A percentile compares a stretch with the other conserved stretches of the same genome.
These are phyloP conservation scores for Vickermania spadyakhi DNA, from an alignment of 208 protist species.

Conservation along the genomic window DNA sequence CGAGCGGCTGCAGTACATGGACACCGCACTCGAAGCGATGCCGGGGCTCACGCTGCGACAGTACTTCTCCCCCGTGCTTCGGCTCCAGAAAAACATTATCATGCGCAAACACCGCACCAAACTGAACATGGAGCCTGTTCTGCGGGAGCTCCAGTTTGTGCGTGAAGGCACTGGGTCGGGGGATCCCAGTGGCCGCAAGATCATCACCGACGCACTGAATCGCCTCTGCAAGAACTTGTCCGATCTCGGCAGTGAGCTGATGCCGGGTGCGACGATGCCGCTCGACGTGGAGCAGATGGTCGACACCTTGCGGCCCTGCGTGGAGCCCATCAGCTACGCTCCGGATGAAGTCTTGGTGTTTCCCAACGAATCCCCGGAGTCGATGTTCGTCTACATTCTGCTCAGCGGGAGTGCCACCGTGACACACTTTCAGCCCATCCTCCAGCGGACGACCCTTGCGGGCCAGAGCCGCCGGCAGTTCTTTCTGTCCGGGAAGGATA, in stretches of 20 bases:
- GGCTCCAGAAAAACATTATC: conserved; percentile 35
- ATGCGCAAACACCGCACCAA: conserved; percentile 22
- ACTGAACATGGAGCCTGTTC: conserved; percentile 12
- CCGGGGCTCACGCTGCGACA: conserved; percentile 49
- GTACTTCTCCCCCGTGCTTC: conserved; percentile 65
- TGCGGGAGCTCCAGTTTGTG: not conserved
- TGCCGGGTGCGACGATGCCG: conserved; percentile 29
- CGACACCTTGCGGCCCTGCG: conserved; percentile 30
- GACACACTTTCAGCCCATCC: conserved; percentile 54
- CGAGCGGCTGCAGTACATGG: conserved; percentile 71
- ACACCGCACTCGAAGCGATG: conserved; percentile 65
- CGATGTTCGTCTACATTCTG: conserved; percentile 70
- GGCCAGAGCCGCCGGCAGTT: conserved; percentile 39
- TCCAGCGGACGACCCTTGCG: conserved; percentile 3
- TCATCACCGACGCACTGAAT: conserved; percentile 24
- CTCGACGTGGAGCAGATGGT: conserved; percentile 42
- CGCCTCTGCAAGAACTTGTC: conserved; percentile 37
- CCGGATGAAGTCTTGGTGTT: conserved; percentile 49
- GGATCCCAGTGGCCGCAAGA: conserved; percentile 12
- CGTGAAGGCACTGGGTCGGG: conserved; percentile 7
- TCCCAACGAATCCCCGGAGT: conserved; percentile 60
- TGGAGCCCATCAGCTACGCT: conserved; percentile 43
- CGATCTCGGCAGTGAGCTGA: conserved; percentile 31
- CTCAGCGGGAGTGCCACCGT: conserved; percentile 46
- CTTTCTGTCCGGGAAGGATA: conserved; percentile 57